phyloP scores from a whole-genome alignment of 148 eudicot species.

The Polygonum aviculare region DNA sequence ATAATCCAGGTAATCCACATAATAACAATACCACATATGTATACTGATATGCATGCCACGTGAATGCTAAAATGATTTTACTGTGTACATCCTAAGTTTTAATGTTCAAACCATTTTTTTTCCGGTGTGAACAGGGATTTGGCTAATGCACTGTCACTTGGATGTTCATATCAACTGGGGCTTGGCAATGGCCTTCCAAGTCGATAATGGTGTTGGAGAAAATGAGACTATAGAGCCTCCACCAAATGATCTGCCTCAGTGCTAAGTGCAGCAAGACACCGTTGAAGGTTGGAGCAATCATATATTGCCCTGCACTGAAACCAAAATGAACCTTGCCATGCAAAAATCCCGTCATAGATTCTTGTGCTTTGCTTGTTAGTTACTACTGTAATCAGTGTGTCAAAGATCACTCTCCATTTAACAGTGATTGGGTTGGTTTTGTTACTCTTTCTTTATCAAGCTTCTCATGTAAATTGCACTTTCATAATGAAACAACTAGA shows the following conservation, averaged over 20 bases:
- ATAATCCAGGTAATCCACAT: slow-evolving; percentile 68
- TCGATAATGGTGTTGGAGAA: slow-evolving; percentile 63
- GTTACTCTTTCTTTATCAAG: slow-evolving; percentile 4
- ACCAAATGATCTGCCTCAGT: slow-evolving; percentile 75
- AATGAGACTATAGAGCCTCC: slow-evolving; percentile 53
- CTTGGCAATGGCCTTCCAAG: slow-evolving; percentile 63
- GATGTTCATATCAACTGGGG: slow-evolving; percentile 81
- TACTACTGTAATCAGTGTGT: slow-evolving; percentile 1
- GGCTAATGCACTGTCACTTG: slow-evolving; percentile 93
- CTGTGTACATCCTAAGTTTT: not conserved
- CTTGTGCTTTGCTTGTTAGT: not conserved
- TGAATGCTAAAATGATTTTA: not conserved
- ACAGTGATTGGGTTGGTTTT: slow-evolving; percentile 11
- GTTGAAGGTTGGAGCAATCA: not conserved
- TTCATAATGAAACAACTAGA: slow-evolving; percentile 4
- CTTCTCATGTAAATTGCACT: slow-evolving; percentile 1
- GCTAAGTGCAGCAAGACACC: slow-evolving; percentile 25
- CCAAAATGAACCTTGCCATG: not conserved
- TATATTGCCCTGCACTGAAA: not conserved
- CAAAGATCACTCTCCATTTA: slow-evolving; percentile 1
- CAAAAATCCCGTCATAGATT: not conserved
- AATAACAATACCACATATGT: not conserved
- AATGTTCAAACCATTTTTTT: not conserved
- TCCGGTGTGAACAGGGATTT: slow-evolving; percentile 47
- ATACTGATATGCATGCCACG: not conserved